Evolutionary conservation across 192 early-diverging fungal species (phyloP), one percentile per base, ranked within the genome.

Genomic region (Jimgerdemannia flammicorona): DNA sequence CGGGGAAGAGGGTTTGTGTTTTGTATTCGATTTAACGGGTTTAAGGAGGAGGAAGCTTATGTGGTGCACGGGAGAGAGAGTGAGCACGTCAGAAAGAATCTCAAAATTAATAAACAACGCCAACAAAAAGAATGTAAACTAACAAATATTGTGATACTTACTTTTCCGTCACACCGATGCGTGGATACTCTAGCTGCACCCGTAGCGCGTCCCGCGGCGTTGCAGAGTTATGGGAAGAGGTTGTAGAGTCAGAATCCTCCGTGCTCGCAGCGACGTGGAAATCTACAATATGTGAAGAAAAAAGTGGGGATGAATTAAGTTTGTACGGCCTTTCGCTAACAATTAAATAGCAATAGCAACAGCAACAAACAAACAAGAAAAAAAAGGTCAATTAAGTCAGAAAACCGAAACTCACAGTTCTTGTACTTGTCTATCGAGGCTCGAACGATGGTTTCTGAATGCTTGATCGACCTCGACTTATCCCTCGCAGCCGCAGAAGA

Each of bases 11-110:
- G 67, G 75, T 71, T 68, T 78, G 54, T 65, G 72, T 49, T 73
- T 70, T 19, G 73, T 68, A 41, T 74, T 75, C 14, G 71, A 70
- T 42, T 80, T 43, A 69, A 87, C 80, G 19, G 88, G 84, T 65
- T 84, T 81, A 66, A 86, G 75, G 4, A 86, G 71, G n/a, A 83
- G 75, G 68, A 83, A 84, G 14, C 84, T 84, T 67, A 54, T 29
- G 14, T 59, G 6, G 49, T 59, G 49, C 14, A 14, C 49, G 49
- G 6, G 8, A 59, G 14, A 59, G 49, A 59, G 44, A 70, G 44
- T 29, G 41, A 42, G 44, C 14, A 9, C 29, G 79, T 14, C 40
- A 75, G n/a, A 80, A 80, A 44, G 41, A 74, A 14, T n/a, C 65
- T n/a, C 29, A 17, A 18, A 65, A 65, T 18, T 81, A 72, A 29